Evolutionary conservation across 169 alveolate species (phyloP).

Genomic region (Cytauxzoon felis): DNA sequence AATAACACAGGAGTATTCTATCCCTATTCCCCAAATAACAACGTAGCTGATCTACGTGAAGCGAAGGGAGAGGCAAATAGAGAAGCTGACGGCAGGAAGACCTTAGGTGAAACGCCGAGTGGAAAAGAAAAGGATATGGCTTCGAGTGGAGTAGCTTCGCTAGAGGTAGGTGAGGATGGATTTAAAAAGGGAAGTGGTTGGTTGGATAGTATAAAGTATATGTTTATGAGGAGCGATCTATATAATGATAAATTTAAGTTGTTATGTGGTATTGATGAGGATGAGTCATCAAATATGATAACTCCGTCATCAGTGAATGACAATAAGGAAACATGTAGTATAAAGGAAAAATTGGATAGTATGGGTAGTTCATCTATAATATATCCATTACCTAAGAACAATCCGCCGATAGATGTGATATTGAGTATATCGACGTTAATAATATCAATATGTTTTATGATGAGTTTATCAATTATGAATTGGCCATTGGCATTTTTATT

Average conservation of each 20-base stretch:
- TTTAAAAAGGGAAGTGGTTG: not conserved
- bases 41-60: too few relatives aligned
- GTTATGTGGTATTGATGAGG: not conserved
- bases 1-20: too few relatives aligned
- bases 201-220: not conserved
- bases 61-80: too few relatives aligned
- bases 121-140: too few relatives aligned
- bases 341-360: not conserved
- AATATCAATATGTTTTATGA: slow-evolving; percentile 14
- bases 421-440: slow-evolving; percentile 10
- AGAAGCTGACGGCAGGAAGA: too few relatives aligned
- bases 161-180: too few relatives aligned
- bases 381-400: slow-evolving; percentile 17
- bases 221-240: not conserved
- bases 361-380: slow-evolving; percentile 26
- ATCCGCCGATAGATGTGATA: slow-evolving; percentile 24
- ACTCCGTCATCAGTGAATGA: not conserved
- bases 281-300: not conserved
- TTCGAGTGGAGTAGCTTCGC: too few relatives aligned
- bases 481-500: slow-evolving; percentile 47
- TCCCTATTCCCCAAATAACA: too few relatives aligned
- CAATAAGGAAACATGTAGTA: not conserved
- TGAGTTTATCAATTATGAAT: slow-evolving; percentile 36
- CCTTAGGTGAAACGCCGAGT: too few relatives aligned
- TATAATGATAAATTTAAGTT: not conserved